Percentiles rank a stretch among this genome's conserved stretches.
Conservation (phyloP, 805 yeast genomes). For the Wickerhamomyces canadensis region DNA sequence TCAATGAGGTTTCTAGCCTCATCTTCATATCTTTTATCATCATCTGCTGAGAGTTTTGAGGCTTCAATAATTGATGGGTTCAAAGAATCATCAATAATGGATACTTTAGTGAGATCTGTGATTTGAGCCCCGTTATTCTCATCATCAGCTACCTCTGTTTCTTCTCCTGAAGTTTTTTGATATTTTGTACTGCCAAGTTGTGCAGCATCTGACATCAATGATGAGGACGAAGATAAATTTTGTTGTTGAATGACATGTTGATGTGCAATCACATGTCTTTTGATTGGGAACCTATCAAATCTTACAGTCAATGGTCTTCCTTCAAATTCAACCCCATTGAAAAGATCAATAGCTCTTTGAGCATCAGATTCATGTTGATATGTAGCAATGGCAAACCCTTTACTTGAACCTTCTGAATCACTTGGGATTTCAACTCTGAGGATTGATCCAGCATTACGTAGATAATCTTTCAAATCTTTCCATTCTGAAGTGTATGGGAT, state of each 20-base stretch:
- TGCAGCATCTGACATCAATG: too few species aligned
- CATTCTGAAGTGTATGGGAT: slow-evolving; percentile 43
- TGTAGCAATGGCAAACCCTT: slow-evolving; percentile 64
- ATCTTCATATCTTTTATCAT: slow-evolving; percentile 18
- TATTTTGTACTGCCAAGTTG: too few species aligned
- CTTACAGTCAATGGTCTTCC: slow-evolving; percentile 59
- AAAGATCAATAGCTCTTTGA: slow-evolving; percentile 39
- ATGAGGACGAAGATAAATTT: too few species aligned
- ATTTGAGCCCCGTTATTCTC: background rate
- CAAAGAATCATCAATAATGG: too few species aligned
- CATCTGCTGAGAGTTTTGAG: too few species aligned
- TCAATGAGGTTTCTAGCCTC: slow-evolving; percentile 22
- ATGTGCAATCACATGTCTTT: slow-evolving; percentile 9
- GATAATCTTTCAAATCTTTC: slow-evolving; percentile 33
- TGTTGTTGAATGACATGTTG: background rate
- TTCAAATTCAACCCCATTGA: slow-evolving; percentile 49
- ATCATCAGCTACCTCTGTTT: slow-evolving; percentile 13
- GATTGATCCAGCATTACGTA: slow-evolving; percentile 22
- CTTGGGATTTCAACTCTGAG: slow-evolving; percentile 33
- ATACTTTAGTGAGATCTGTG: too few species aligned
- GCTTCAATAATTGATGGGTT: too few species aligned
- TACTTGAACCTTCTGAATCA: slow-evolving; percentile 33
- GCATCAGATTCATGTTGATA: slow-evolving; percentile 44
- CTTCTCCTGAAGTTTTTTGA: slow-evolving; percentile 1
- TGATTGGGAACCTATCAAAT: slow-evolving; percentile 46